Percentiles rank a stretch among this genome's conserved stretches.
phyloP scores from a whole-genome alignment of 1,139 yeast genomes.

The Hemisphaericaspora subhashii region DNA sequence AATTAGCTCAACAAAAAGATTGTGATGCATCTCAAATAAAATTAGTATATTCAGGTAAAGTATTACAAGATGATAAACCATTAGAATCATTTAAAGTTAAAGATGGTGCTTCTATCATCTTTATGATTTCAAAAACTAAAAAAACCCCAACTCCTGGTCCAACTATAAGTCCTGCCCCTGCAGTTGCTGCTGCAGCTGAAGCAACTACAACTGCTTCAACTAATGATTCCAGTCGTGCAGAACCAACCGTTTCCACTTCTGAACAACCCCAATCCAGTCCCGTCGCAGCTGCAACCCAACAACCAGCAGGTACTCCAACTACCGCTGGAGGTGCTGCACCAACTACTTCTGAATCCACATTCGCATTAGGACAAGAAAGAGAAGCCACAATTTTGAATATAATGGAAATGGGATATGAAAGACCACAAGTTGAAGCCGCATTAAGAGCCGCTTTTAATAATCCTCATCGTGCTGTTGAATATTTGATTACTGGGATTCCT shows the following conservation, averaged over 20 bases:
- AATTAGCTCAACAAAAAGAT: constrained; percentile 65
- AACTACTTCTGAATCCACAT: constrained; percentile 29
- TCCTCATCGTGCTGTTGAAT: constrained; percentile 98
- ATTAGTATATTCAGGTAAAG: constrained; percentile 90
- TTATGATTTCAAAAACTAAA: constrained; percentile 72
- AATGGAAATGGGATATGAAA: constrained; percentile 95
- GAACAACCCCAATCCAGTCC: not conserved
- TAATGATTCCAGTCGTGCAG: constrained; percentile 20
- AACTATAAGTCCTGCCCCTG: constrained; percentile 10
- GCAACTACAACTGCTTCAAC: constrained; percentile 23
- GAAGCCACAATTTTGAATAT: constrained; percentile 74
- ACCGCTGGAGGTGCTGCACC: constrained; percentile 11
- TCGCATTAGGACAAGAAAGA: constrained; percentile 64
- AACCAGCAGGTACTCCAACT: constrained; percentile 15
- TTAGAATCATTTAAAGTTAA: constrained; percentile 73
- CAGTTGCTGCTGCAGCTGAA: constrained; percentile 13
- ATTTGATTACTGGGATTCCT: constrained; percentile 87
- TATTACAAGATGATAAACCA: constrained; percentile 79
- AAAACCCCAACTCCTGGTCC: constrained; percentile 26
- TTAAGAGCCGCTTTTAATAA: constrained; percentile 94
- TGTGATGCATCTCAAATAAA: constrained; percentile 79
- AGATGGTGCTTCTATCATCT: constrained; percentile 88
- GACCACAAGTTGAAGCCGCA: constrained; percentile 86
- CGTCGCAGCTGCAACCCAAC: constrained; percentile 13
- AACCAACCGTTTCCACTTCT: constrained; percentile 17